Conservation (phyloP, 2,329 filamentous ascomycete species). For the Curvularia verruculosa region DNA sequence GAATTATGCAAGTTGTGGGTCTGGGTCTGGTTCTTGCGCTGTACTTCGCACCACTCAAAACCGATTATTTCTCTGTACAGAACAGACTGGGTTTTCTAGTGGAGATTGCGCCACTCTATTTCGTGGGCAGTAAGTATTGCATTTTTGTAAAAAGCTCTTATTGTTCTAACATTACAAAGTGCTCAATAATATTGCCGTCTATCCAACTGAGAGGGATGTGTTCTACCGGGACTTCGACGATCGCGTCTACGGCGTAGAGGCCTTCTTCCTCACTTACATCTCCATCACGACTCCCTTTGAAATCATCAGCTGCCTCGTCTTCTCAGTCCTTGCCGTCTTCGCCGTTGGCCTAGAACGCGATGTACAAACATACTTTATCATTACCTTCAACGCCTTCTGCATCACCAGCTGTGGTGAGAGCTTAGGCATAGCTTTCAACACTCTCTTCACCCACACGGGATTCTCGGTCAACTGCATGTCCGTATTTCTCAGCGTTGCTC, state of each 20-base stretch:
- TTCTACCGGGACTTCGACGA: conserved; percentile 81
- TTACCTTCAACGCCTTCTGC: conserved; percentile 72
- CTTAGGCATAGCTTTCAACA: conserved; percentile 81
- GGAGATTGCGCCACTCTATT: conserved; percentile 73
- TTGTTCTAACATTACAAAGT: conserved; percentile 45
- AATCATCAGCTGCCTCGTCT: conserved; percentile 67
- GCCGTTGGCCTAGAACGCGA: conserved; percentile 70
- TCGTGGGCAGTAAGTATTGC: conserved; percentile 63
- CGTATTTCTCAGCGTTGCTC: conserved; percentile 71
- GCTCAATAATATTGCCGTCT: conserved; percentile 78
- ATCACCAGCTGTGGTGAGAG: conserved; percentile 77
- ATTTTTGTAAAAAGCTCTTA: background rate
- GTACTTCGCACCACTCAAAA: conserved; percentile 72
- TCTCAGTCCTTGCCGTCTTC: conserved; percentile 67
- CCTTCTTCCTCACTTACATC: conserved; percentile 74
- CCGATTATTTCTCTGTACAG: conserved; percentile 73
- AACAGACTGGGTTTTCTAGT: conserved; percentile 76
- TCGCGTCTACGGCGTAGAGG: conserved; percentile 71
- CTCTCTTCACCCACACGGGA: conserved; percentile 73
- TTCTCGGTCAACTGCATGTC: conserved; percentile 77
- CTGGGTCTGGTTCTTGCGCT: conserved; percentile 46
- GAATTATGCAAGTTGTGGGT: conserved; percentile 49
- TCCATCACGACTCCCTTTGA: conserved; percentile 75
- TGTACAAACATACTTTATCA: conserved; percentile 69
- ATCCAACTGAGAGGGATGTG: conserved; percentile 73